Conservation (phyloP, 306 rosid species). For the Alnus rubra region DNA sequence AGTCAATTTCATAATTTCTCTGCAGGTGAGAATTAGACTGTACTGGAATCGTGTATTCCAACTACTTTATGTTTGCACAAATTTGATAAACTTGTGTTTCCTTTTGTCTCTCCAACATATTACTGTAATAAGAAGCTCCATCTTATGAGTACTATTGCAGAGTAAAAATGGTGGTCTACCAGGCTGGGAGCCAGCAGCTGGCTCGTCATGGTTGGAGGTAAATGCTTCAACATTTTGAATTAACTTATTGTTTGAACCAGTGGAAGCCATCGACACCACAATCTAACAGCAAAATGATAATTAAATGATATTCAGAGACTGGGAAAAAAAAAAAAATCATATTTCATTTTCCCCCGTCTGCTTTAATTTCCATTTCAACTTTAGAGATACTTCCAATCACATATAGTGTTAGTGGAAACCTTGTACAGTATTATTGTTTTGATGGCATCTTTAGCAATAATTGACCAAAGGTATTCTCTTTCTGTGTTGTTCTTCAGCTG, state of each 20-base stretch:
- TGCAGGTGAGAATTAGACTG: constrained; percentile 44
- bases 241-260: too few species aligned
- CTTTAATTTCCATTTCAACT: too few species aligned
- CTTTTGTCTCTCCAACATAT: too few species aligned
- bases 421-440: not conserved
- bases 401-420: not conserved
- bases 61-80: too few species aligned
- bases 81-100: not conserved
- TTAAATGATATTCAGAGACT: too few species aligned
- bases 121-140: too few species aligned
- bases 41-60: not conserved
- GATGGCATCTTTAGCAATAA: not conserved
- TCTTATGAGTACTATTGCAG: constrained; percentile 20
- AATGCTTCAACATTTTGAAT: not conserved
- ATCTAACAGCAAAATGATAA: too few species aligned
- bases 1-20: constrained; percentile 62
- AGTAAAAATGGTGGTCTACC: constrained; percentile 74
- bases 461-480: not conserved
- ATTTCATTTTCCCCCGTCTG: too few species aligned
- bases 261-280: too few species aligned
- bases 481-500: constrained; percentile 3
- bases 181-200: constrained; percentile 68
- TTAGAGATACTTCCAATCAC: not conserved
- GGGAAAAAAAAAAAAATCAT: too few species aligned
- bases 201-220: constrained; percentile 62